Evolutionary conservation across 257 asterid genomes (phyloP).

Genomic region (Verbascum thapsus): DNA sequence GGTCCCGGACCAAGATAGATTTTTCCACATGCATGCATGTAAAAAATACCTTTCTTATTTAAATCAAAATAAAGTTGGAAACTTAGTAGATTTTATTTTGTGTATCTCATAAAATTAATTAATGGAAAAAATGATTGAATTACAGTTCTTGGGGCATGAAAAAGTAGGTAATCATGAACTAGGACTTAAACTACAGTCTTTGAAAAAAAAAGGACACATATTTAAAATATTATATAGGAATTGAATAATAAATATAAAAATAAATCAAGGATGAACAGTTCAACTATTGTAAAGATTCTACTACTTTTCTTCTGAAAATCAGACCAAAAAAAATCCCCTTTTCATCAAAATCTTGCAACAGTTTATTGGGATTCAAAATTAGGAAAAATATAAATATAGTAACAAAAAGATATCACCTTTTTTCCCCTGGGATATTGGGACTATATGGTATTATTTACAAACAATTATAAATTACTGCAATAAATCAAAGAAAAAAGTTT

Average conservation of each 20-base stretch:
- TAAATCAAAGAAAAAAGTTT: background rate
- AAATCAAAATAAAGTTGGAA: too few relatives aligned
- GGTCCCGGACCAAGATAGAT: too few relatives aligned
- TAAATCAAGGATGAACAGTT: constrained; percentile 29
- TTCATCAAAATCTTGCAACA: constrained; percentile 36
- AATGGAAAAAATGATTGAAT: too few relatives aligned
- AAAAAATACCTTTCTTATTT: constrained; percentile 18
- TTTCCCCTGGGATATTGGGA: constrained; percentile 40
- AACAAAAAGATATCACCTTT: constrained; percentile 38
- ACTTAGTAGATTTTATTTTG: too few relatives aligned
- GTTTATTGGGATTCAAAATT: constrained; percentile 43
- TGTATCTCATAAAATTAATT: too few relatives aligned
- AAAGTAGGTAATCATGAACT: constrained; percentile 52
- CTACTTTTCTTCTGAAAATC: constrained; percentile 32
- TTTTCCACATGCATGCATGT: constrained; percentile 47
- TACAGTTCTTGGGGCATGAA: constrained; percentile 61
- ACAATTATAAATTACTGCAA: background rate
- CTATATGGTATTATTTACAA: too few relatives aligned
- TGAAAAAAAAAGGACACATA: constrained; percentile 25
- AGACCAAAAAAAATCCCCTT: constrained; percentile 40
- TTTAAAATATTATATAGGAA: background rate
- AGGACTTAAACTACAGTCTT: constrained; percentile 42
- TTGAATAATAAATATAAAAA: constrained; percentile 2
- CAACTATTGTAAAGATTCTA: constrained; percentile 61
- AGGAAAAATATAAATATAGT: background rate